Conservation (phyloP, 140 eudicot species). For the Flaveria floridana region DNA sequence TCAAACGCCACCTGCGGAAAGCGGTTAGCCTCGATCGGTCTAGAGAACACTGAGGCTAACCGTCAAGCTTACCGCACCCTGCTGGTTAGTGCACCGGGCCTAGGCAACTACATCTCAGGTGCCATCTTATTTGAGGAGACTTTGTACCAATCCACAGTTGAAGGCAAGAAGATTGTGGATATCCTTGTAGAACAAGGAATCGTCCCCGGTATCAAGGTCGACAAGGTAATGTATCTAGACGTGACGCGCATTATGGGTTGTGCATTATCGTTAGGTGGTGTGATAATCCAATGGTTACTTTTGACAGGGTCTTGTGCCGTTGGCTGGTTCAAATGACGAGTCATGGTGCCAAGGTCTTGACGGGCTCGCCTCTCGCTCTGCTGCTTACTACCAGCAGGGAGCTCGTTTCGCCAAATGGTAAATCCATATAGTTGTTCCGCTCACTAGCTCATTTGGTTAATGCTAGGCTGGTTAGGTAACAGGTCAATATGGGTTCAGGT, state of each 20-base stretch:
- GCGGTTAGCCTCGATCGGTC: conserved; percentile 62
- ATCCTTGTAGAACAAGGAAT: conserved; percentile 49
- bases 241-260: neutral
- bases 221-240: conserved; percentile 40
- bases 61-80: conserved; percentile 70
- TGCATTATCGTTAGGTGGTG: no score
- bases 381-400: conserved; percentile 75
- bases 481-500: neutral
- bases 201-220: conserved; percentile 56
- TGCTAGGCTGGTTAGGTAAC: conserved; percentile 12
- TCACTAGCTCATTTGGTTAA: neutral
- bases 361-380: conserved; percentile 67
- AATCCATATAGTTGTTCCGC: neutral
- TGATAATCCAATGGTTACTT: neutral
- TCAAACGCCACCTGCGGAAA: conserved; percentile 72
- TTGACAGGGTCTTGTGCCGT: conserved; percentile 66
- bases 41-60: conserved; percentile 74
- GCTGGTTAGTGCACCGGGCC: conserved; percentile 53
- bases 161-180: conserved; percentile 65
- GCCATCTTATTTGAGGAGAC: conserved; percentile 75
- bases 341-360: conserved; percentile 84
- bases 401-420: conserved; percentile 76
- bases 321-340: conserved; percentile 65
- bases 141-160: conserved; percentile 61
- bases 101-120: conserved; percentile 62